A percentile compares a stretch with the other conserved stretches of the same genome.
Conservation (phyloP, 2,329 filamentous ascomycete species). For the Claviceps humidiphila region DNA sequence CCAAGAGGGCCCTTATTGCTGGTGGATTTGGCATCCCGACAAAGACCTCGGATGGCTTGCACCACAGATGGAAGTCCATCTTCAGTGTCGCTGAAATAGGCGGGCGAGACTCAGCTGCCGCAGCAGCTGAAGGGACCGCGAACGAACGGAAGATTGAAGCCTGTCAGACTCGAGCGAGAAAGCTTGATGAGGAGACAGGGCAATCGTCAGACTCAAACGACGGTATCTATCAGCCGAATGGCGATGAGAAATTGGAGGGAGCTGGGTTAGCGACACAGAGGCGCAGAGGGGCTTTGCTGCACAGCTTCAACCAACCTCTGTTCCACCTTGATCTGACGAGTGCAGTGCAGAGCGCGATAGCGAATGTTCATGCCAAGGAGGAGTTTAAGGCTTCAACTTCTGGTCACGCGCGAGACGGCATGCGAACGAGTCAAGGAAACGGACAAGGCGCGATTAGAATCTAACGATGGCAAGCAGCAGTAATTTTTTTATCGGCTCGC, state of each 20-base stretch:
- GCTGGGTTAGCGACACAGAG: slow-evolving; percentile 13
- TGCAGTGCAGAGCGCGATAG: slow-evolving; percentile 75
- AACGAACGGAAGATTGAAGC: slow-evolving; percentile 29
- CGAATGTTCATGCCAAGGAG: slow-evolving; percentile 52
- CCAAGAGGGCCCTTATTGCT: slow-evolving; percentile 74
- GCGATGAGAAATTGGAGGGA: slow-evolving; percentile 28
- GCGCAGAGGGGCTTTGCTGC: slow-evolving; percentile 52
- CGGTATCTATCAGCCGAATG: slow-evolving; percentile 4
- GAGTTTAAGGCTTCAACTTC: slow-evolving; percentile 14
- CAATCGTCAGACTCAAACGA: slow-evolving; percentile 10
- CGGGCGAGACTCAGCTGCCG: slow-evolving; percentile 55
- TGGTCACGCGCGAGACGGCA: background rate
- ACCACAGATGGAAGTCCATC: slow-evolving; percentile 79
- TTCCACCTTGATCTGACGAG: slow-evolving; percentile 91
- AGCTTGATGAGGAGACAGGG: slow-evolving; percentile 24
- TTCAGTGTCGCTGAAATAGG: slow-evolving; percentile 85
- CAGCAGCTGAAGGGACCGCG: slow-evolving; percentile 48
- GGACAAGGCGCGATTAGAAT: background rate
- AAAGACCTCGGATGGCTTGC: slow-evolving; percentile 28
- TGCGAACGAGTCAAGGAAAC: background rate
- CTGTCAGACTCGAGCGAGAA: slow-evolving; percentile 3
- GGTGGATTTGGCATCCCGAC: slow-evolving; percentile 82
- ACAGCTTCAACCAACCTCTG: slow-evolving; percentile 77
- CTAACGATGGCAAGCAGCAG: background rate
- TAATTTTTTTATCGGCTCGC: background rate